Conservation (phyloP, 257 asterid species). For the Verbena officinalis region DNA sequence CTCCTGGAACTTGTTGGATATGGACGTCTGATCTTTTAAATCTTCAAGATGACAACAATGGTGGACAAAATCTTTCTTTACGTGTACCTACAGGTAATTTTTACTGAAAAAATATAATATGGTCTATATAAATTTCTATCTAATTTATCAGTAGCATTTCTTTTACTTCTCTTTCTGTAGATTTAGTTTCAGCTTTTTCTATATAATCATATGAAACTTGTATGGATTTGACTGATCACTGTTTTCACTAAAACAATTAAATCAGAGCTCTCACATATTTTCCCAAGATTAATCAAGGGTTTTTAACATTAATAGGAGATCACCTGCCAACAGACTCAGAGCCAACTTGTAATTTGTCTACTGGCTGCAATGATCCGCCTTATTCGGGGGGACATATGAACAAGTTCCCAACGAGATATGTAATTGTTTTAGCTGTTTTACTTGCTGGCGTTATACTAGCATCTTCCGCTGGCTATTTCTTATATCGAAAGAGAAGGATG, state of each 20-base stretch:
- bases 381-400: not conserved
- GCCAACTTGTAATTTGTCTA: too few relatives aligned
- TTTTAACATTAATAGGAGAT: too few relatives aligned
- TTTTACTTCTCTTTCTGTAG: not conserved
- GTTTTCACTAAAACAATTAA: too few relatives aligned
- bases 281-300: not conserved
- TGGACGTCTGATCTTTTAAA: conserved; percentile 24
- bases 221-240: too few relatives aligned
- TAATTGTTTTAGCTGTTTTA: conserved; percentile 16
- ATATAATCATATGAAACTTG: not conserved
- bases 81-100: conserved; percentile 21
- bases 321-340: conserved; percentile 2
- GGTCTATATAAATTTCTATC: too few relatives aligned
- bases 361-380: not conserved
- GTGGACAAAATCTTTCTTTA: conserved; percentile 15
- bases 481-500: conserved; percentile 30
- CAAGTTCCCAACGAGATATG: not conserved
- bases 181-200: not conserved
- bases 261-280: not conserved
- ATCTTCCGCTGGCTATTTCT: conserved; percentile 28
- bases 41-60: conserved; percentile 26
- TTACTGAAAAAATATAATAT: not conserved
- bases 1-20: conserved; percentile 25
- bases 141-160: not conserved
- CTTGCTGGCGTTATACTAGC: conserved; percentile 30